A percentile compares a stretch with the other conserved stretches of the same genome.
These are phyloP conservation scores for Pezicula radicicola DNA, from an alignment of 2,329 filamentous ascomycete genomes.

Conservation along the genomic window DNA sequence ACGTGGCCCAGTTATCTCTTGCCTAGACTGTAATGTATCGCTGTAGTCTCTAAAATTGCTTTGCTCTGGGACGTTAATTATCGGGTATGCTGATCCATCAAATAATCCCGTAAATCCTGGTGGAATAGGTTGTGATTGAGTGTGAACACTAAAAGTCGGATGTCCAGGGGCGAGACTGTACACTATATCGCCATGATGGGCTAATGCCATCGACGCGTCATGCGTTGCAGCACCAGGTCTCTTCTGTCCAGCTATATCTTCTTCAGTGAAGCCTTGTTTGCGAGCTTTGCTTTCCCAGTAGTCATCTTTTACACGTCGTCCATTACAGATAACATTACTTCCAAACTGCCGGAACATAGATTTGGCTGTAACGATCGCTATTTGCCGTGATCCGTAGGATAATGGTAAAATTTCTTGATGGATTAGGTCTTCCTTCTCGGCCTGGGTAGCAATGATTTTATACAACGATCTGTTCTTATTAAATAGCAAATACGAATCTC, in stretches of 20 bases:
- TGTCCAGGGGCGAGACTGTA: conserved; percentile 72
- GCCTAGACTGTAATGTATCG: conserved; percentile 78
- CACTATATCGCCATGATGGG: conserved; percentile 80
- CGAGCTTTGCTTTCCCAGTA: conserved; percentile 98
- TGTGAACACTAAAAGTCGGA: conserved; percentile 49
- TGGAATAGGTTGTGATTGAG: conserved; percentile 68
- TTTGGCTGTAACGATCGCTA: conserved; percentile 93
- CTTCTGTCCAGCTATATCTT: conserved; percentile 94
- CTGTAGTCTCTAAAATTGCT: conserved; percentile 82
- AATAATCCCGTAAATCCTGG: conserved; percentile 67
- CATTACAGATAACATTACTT: conserved; percentile 86
- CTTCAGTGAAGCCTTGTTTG: conserved; percentile 97
- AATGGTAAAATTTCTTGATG: conserved; percentile 94
- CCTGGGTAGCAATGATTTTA: conserved; percentile 96
- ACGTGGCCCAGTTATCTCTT: conserved; percentile 81
- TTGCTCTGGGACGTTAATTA: conserved; percentile 76
- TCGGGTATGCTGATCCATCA: conserved; percentile 70
- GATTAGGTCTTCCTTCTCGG: conserved; percentile 95
- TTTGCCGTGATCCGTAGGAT: conserved; percentile 96
- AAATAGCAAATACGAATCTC: conserved; percentile 97
- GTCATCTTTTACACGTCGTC: conserved; percentile 88
- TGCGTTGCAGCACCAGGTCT: conserved; percentile 85
- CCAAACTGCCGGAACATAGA: conserved; percentile 99
- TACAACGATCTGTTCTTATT: conserved; percentile 96
- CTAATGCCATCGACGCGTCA: conserved; percentile 54